A percentile compares a stretch with the other conserved stretches of the same genome.
These are phyloP conservation scores for slime mould (Dictyostelium discoideum) DNA, from an alignment of 78 protist genomes.

Conservation along the genomic window dicty_2.7 NC_007088.5:2922501-2923000, in stretches of 20 bases:
- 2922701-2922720: slow-evolving; percentile 68
- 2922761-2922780: slow-evolving; percentile 56
- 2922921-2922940: slow-evolving; percentile 46
- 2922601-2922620: slow-evolving; percentile 30
- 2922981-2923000: slow-evolving; percentile 68
- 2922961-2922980: slow-evolving; percentile 56
- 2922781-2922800: slow-evolving; percentile 77
- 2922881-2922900: slow-evolving; percentile 49
- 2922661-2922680: slow-evolving; percentile 25
- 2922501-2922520: too few species aligned
- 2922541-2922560: too few species aligned
- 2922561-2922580: not conserved
- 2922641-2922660: slow-evolving; percentile 45
- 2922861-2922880: not conserved
- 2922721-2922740: slow-evolving; percentile 63
- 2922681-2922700: slow-evolving; percentile 69
- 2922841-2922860: not conserved
- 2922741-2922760: slow-evolving; percentile 32
- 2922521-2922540: too few species aligned
- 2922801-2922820: not conserved
- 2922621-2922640: slow-evolving; percentile 29
- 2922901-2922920: slow-evolving; percentile 70
- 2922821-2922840: not conserved
- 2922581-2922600: slow-evolving; percentile 39
- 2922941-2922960: slow-evolving; percentile 46